These are phyloP conservation scores for Linnemannia exigua DNA, from an alignment of 192 early-diverging fungal species.

Conservation along the genomic window DNA sequence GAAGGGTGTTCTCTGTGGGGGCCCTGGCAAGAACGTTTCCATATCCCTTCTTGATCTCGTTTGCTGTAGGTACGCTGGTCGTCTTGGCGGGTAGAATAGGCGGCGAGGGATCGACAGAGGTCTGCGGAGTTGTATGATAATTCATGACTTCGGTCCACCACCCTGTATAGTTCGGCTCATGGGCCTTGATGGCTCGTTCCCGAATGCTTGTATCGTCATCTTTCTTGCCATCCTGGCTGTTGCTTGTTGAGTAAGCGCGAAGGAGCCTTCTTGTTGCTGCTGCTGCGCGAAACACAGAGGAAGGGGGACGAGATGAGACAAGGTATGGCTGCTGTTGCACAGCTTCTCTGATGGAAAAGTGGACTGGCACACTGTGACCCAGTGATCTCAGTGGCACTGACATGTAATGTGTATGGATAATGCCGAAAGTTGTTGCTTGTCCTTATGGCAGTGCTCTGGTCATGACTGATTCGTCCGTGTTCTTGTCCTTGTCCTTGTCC, in stretches of 20 bases:
- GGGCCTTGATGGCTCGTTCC: constrained; percentile 22
- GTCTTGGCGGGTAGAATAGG: background rate
- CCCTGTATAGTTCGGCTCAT: constrained; percentile 39
- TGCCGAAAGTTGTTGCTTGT: background rate
- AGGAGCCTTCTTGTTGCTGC: background rate
- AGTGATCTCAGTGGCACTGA: background rate
- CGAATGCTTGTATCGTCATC: background rate
- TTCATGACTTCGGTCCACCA: constrained; percentile 55
- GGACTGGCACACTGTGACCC: background rate
- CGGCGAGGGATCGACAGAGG: constrained; percentile 5
- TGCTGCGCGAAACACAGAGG: background rate
- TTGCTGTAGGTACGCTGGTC: background rate
- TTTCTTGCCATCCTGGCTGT: background rate
- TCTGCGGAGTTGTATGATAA: constrained; percentile 20
- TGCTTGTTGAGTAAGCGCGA: background rate
- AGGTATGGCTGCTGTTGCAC: background rate
- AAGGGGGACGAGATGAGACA: background rate
- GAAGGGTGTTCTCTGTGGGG: constrained; percentile 26
- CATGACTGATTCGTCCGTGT: constrained; percentile 1
- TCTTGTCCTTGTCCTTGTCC: too few relatives aligned
- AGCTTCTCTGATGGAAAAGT: background rate
- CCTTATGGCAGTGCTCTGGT: background rate
- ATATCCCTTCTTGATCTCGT: constrained; percentile 22
- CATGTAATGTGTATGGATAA: background rate
- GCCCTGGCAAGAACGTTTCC: constrained; percentile 13